phyloP scores from a whole-genome alignment of 139 green algal genomes.

The Chlorella vulgaris region DNA sequence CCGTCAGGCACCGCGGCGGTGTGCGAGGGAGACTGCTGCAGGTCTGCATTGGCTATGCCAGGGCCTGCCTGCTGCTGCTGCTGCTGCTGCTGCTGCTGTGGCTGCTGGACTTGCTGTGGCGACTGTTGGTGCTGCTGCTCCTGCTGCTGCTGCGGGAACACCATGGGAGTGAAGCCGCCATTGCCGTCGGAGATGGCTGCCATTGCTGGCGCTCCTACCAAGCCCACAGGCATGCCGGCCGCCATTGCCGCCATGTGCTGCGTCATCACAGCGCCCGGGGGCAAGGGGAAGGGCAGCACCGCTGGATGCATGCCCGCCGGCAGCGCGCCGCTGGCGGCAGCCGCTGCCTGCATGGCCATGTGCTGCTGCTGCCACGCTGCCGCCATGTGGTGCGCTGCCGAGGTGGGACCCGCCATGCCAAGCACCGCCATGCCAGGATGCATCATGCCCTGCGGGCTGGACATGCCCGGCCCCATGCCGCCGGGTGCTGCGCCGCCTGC shows the following conservation, averaged over 20 bases:
- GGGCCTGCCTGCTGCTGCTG: too few relatives aligned
- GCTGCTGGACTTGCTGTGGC: background rate
- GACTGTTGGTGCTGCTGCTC: background rate
- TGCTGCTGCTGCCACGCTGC: conserved; percentile 32
- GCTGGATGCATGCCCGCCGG: background rate
- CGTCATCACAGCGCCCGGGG: conserved; percentile 8
- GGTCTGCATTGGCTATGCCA: too few relatives aligned
- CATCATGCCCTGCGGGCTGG: background rate
- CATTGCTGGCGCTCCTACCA: conserved; percentile 13
- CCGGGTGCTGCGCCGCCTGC: too few relatives aligned
- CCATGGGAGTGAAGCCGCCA: background rate
- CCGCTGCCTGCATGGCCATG: conserved; percentile 34
- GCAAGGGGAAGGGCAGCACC: conserved; percentile 23
- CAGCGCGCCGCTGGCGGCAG: conserved; percentile 26
- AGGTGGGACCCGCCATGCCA: background rate
- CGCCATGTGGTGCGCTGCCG: background rate
- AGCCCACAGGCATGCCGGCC: conserved; percentile 25
- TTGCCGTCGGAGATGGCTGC: conserved; percentile 2
- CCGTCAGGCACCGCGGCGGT: too few relatives aligned
- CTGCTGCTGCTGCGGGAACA: conserved; percentile 25
- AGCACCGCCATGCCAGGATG: background rate
- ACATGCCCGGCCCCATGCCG: too few relatives aligned
- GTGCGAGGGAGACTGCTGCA: too few relatives aligned
- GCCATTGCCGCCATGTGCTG: conserved; percentile 15
- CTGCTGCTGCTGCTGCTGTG: conserved; percentile 9